phyloP scores from a whole-genome alignment of 768 basidiomycete species.

The Naganishia vaughanmartiniae region DNA sequence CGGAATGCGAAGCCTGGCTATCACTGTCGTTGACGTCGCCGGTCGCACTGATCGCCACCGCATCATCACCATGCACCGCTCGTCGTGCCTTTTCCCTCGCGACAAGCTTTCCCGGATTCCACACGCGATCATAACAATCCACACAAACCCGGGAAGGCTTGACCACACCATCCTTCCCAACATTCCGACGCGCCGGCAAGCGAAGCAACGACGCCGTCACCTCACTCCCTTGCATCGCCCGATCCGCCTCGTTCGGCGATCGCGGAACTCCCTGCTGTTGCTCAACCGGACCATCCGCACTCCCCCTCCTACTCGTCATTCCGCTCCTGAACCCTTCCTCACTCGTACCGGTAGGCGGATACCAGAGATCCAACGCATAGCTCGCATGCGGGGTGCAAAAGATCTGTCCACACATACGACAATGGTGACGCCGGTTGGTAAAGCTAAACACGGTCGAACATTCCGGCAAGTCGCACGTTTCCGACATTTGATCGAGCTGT shows the following conservation, averaged over 20 bases:
- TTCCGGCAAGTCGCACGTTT: constrained; percentile 24
- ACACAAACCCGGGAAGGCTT: constrained; percentile 22
- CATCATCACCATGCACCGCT: neutral
- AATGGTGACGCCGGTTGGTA: constrained; percentile 31
- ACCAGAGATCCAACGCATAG: constrained; percentile 22
- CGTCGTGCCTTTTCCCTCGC: constrained; percentile 12
- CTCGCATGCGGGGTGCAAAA: constrained; percentile 27
- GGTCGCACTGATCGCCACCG: neutral
- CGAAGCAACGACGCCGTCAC: neutral
- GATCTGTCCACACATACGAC: constrained; percentile 31
- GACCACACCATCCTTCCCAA: neutral
- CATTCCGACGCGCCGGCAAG: neutral
- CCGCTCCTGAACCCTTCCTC: constrained; percentile 3
- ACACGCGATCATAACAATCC: constrained; percentile 23
- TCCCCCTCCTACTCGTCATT: neutral
- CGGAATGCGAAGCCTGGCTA: constrained; percentile 15
- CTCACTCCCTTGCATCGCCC: no score
- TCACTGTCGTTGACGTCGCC: constrained; percentile 11
- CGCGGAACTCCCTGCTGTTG: neutral
- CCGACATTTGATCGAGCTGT: constrained; percentile 25
- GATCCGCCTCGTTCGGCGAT: neutral
- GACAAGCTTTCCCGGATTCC: constrained; percentile 13
- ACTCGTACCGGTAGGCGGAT: constrained; percentile 12
- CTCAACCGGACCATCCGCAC: neutral
- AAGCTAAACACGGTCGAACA: constrained; percentile 25